These are phyloP conservation scores for Gastrodia elata DNA, from an alignment of 106 monocot species.

Conservation along the genomic window DNA sequence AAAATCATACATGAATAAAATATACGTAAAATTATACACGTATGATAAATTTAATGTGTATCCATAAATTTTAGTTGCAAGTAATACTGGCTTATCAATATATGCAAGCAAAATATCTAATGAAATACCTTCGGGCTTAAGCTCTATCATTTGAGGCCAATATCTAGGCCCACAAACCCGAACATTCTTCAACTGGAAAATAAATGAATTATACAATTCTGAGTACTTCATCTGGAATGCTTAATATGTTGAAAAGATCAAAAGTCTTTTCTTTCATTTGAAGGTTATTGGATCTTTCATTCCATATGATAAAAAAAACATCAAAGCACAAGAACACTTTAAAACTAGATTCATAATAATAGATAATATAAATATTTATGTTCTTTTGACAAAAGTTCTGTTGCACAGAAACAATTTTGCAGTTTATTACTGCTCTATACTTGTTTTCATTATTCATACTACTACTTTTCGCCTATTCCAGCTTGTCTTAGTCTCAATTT, in stretches of 20 bases:
- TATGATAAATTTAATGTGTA: too few relatives aligned
- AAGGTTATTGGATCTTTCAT: background rate
- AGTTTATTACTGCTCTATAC: background rate
- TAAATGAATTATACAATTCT: background rate
- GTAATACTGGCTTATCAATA: background rate
- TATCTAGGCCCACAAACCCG: slow-evolving; percentile 94
- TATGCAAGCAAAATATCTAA: background rate
- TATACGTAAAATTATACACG: too few relatives aligned
- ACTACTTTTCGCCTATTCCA: background rate
- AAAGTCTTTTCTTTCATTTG: background rate
- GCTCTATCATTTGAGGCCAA: slow-evolving; percentile 80
- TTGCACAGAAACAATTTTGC: background rate
- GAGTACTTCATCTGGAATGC: background rate
- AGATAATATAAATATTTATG: too few relatives aligned
- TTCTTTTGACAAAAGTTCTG: background rate
- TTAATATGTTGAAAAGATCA: background rate
- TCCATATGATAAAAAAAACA: background rate
- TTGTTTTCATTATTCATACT: background rate
- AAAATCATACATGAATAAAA: too few relatives aligned
- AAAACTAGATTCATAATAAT: too few relatives aligned
- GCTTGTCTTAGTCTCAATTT: background rate
- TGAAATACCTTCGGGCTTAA: slow-evolving; percentile 66
- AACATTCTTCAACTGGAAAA: slow-evolving; percentile 69
- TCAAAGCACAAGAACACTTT: too few relatives aligned
- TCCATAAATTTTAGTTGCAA: background rate